phyloP scores from a whole-genome alignment of 1,284 basidiomycete genomes.

The Mrakiaceae sp. region DNA sequence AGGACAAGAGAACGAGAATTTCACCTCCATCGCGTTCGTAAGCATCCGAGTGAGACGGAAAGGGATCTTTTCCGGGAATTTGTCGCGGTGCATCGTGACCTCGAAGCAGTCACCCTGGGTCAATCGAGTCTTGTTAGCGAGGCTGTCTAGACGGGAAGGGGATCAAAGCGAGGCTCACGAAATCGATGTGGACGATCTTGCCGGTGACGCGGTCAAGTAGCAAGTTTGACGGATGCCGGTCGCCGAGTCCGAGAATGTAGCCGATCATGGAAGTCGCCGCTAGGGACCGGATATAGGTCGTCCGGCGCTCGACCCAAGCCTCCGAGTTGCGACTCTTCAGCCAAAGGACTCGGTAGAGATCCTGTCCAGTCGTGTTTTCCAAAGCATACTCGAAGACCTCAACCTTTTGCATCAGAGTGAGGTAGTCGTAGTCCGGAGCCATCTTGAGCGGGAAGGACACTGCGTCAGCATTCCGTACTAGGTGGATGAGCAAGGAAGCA shows the following conservation, averaged over 20 bases:
- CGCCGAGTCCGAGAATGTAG: slow-evolving; percentile 95
- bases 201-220: slow-evolving; percentile 86
- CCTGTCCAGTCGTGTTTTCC: slow-evolving; percentile 97
- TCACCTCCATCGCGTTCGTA: slow-evolving; percentile 96
- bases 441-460: slow-evolving; percentile 47
- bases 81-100: slow-evolving; percentile 89
- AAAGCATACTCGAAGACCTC: slow-evolving; percentile 99
- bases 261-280: slow-evolving; percentile 96
- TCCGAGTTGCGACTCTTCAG: slow-evolving; percentile 90
- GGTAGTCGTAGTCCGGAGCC: slow-evolving; percentile 96
- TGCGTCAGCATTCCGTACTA: not conserved
- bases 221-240: slow-evolving; percentile 94
- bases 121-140: not conserved
- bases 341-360: slow-evolving; percentile 97
- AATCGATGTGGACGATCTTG: slow-evolving; percentile 95
- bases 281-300: slow-evolving; percentile 91
- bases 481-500: not conserved
- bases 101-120: slow-evolving; percentile 75
- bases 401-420: slow-evolving; percentile 92
- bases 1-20: slow-evolving; percentile 20
- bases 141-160: not conserved
- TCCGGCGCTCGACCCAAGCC: slow-evolving; percentile 92
- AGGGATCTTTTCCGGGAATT: slow-evolving; percentile 98
- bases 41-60: slow-evolving; percentile 98
- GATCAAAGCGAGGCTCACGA: slow-evolving; percentile 36